A percentile compares a stretch with the other conserved stretches of the same genome.
Evolutionary conservation across 2,329 filamentous ascomycete genomes (phyloP).

Genomic region (Colletotrichum spaethianum): DNA sequence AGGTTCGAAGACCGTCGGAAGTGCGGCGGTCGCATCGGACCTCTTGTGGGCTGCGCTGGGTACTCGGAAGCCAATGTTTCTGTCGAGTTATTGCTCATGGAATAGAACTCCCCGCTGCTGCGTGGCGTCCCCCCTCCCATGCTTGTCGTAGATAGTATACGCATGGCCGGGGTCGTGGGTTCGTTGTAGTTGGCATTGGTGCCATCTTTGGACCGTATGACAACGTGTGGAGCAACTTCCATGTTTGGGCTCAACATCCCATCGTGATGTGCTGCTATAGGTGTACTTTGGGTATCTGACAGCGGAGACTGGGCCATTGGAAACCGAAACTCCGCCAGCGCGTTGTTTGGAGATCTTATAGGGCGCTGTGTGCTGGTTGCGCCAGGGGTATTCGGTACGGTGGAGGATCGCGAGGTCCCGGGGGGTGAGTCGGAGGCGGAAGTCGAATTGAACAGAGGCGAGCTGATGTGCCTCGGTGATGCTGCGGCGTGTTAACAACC

Average conservation of each 20-base stretch:
- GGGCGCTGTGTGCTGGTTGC: conserved; percentile 54
- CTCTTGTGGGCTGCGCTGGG: conserved; percentile 58
- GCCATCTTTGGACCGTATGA: conserved; percentile 59
- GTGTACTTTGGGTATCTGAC: conserved; percentile 50
- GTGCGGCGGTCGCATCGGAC: conserved; percentile 61
- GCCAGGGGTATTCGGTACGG: conserved; percentile 62
- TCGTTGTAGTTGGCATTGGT: conserved; percentile 67
- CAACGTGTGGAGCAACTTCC: conserved; percentile 45
- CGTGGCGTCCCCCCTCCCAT: conserved; percentile 83
- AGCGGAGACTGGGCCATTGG: conserved; percentile 63
- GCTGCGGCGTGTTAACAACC: conserved; percentile 28
- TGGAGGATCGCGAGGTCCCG: conserved; percentile 58
- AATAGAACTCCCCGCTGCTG: conserved; percentile 96
- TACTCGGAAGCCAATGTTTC: conserved; percentile 96
- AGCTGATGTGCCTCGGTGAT: conserved; percentile 60
- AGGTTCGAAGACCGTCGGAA: conserved; percentile 63
- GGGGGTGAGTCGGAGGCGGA: conserved; percentile 66
- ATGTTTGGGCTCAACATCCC: conserved; percentile 57
- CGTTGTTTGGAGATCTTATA: conserved; percentile 58
- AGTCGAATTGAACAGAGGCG: conserved; percentile 69
- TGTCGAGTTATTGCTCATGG: conserved; percentile 92
- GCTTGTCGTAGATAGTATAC: conserved; percentile 84
- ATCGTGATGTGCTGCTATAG: conserved; percentile 52
- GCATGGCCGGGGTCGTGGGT: conserved; percentile 71
- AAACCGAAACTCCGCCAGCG: conserved; percentile 71